A percentile compares a stretch with the other conserved stretches of the same genome.
These are phyloP conservation scores for Microcera coccophila DNA, from an alignment of 2,329 filamentous ascomycete genomes.

Conservation along the genomic window DNA sequence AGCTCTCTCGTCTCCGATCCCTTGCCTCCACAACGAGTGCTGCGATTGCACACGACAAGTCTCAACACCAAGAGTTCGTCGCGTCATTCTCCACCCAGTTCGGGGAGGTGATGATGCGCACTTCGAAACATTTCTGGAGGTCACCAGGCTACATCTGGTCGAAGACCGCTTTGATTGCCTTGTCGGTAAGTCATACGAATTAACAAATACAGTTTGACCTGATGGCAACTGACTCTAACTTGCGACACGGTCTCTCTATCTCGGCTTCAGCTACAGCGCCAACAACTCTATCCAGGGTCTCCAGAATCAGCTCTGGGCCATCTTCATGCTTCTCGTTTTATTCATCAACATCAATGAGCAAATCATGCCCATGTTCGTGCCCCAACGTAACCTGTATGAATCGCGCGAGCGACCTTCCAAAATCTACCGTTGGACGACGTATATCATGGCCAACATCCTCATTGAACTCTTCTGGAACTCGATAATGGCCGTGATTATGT, in stretches of 20 bases:
- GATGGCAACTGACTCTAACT: too few relatives aligned
- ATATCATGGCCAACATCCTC: conserved; percentile 54
- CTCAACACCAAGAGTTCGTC: conserved; percentile 25
- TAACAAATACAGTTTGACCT: too few relatives aligned
- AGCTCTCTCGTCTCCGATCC: conserved; percentile 19
- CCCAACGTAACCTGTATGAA: conserved; percentile 62
- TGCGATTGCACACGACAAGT: not conserved
- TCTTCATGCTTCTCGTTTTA: conserved; percentile 64
- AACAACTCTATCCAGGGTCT: conserved; percentile 55
- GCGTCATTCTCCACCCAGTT: conserved; percentile 24
- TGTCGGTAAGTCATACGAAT: not conserved
- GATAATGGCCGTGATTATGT: conserved; percentile 55
- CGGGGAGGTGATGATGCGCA: conserved; percentile 30
- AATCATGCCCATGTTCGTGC: conserved; percentile 65
- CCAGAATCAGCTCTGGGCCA: conserved; percentile 63
- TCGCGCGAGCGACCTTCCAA: conserved; percentile 64
- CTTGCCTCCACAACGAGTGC: conserved; percentile 8
- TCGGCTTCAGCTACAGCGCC: conserved; percentile 59
- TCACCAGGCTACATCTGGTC: conserved; percentile 58
- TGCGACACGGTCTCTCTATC: not conserved
- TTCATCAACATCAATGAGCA: conserved; percentile 56
- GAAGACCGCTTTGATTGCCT: conserved; percentile 32
- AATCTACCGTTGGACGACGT: conserved; percentile 45
- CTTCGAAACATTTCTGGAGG: conserved; percentile 21
- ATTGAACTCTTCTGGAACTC: conserved; percentile 66